Percentiles rank a stretch among this genome's conserved stretches.
Conservation (phyloP, 805 yeast genomes). For the Saccharomyces cerevisiae region DNA sequence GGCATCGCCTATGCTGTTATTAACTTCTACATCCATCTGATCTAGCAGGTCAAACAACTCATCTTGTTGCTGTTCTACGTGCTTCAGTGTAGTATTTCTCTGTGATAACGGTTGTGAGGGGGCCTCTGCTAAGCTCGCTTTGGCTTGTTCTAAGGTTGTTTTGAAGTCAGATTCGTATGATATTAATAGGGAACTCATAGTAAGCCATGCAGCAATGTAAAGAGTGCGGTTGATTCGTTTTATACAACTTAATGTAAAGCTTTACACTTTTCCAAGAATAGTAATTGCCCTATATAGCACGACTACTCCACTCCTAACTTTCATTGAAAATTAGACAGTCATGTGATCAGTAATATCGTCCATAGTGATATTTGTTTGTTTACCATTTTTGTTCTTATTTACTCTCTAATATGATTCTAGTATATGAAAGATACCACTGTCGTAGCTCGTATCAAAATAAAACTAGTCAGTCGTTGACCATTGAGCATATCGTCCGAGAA, state of each 20-base stretch:
- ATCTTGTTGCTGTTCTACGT: conserved; percentile 26
- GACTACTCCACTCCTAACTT: neutral
- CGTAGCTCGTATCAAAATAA: neutral
- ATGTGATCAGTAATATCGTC: neutral
- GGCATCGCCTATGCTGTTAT: conserved; percentile 43
- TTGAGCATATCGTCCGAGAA: neutral
- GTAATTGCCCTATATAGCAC: neutral
- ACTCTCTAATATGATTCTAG: neutral
- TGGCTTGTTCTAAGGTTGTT: conserved; percentile 24
- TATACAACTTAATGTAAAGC: neutral
- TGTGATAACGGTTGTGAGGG: conserved; percentile 15
- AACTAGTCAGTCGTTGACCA: neutral
- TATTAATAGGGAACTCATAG: conserved; percentile 23
- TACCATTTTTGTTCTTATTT: neutral
- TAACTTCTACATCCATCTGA: conserved; percentile 81
- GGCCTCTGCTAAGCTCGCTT: conserved; percentile 12
- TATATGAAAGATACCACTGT: neutral
- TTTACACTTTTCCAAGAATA: neutral
- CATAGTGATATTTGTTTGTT: neutral
- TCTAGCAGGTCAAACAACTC: conserved; percentile 56
- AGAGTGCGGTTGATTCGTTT: neutral
- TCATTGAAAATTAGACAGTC: neutral
- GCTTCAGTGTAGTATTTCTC: conserved; percentile 20
- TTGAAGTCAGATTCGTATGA: conserved; percentile 35
- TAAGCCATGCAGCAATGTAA: neutral